Conservation (phyloP, 257 asterid genomes). For the Perilla frutescens region DNA sequence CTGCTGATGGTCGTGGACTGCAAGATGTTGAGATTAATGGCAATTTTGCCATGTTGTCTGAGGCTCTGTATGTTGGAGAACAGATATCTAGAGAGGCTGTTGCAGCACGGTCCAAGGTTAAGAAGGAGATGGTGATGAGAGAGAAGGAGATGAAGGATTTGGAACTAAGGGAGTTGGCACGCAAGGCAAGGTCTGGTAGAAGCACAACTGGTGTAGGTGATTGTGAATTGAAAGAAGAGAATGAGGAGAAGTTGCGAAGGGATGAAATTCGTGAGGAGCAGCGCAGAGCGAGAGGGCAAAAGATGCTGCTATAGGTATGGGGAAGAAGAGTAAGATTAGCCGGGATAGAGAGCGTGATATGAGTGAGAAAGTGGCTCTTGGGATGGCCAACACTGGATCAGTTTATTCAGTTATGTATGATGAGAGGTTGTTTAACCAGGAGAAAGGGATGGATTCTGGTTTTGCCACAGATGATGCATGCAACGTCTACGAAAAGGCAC, state of each 20-base stretch:
- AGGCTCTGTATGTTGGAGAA: constrained; percentile 81
- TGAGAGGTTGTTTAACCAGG: constrained; percentile 87
- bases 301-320: constrained; percentile 70
- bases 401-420: constrained; percentile 83
- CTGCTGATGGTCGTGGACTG: constrained; percentile 96
- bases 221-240: constrained; percentile 67
- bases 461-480: constrained; percentile 80
- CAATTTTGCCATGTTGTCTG: constrained; percentile 80
- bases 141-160: constrained; percentile 87
- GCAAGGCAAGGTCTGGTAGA: constrained; percentile 85
- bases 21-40: constrained; percentile 95
- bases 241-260: constrained; percentile 65
- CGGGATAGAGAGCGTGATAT: constrained; percentile 89
- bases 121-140: constrained; percentile 90
- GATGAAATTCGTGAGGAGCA: constrained; percentile 94
- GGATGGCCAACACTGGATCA: constrained; percentile 75
- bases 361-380: constrained; percentile 90
- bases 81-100: constrained; percentile 96
- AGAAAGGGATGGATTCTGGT: constrained; percentile 93
- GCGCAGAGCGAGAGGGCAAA: constrained; percentile 83
- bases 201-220: constrained; percentile 52
- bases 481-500: constrained; percentile 81
- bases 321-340: constrained; percentile 88
- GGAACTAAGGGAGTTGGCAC: constrained; percentile 86
- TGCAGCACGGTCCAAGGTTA: constrained; percentile 89